phyloP scores from a whole-genome alignment of 1,284 basidiomycete species.

The Megacollybia platyphylla region DNA sequence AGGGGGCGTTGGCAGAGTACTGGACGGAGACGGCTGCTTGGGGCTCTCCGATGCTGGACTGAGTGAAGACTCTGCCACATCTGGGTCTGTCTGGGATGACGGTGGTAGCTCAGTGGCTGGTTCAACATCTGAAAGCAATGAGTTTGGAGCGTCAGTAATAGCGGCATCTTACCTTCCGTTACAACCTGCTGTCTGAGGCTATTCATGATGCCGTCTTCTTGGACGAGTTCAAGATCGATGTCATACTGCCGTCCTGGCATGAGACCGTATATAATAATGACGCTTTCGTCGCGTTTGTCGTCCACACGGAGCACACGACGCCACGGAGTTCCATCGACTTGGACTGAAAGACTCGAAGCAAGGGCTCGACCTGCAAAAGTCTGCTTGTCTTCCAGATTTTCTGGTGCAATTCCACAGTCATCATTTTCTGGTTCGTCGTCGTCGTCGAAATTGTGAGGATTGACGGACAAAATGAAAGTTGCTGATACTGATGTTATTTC shows the following conservation, averaged over 20 bases:
- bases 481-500: conserved; percentile 75
- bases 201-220: conserved; percentile 34
- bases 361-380: conserved; percentile 48
- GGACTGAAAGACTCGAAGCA: conserved; percentile 60
- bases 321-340: conserved; percentile 66
- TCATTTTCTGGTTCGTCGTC: conserved; percentile 26
- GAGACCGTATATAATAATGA: conserved; percentile 71
- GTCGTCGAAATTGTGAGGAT: conserved; percentile 27
- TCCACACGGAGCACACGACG: conserved; percentile 64
- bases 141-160: background rate
- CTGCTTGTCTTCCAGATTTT: conserved; percentile 14
- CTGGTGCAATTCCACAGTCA: conserved; percentile 8
- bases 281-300: conserved; percentile 63
- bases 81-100: conserved; percentile 1
- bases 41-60: background rate
- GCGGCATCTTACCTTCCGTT: conserved; percentile 33
- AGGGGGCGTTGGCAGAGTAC: conserved; percentile 7
- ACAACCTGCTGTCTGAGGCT: conserved; percentile 45
- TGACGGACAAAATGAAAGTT: conserved; percentile 56
- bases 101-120: background rate
- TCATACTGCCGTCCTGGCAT: conserved; percentile 73
- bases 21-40: background rate
- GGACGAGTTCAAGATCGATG: conserved; percentile 60
- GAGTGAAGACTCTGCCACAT: conserved; percentile 1
- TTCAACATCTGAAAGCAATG: background rate